Evolutionary conservation across 2,329 filamentous ascomycete species (phyloP), one percentile per base, ranked within the genome.

Genomic region (Ascochyta pisi): DNA sequence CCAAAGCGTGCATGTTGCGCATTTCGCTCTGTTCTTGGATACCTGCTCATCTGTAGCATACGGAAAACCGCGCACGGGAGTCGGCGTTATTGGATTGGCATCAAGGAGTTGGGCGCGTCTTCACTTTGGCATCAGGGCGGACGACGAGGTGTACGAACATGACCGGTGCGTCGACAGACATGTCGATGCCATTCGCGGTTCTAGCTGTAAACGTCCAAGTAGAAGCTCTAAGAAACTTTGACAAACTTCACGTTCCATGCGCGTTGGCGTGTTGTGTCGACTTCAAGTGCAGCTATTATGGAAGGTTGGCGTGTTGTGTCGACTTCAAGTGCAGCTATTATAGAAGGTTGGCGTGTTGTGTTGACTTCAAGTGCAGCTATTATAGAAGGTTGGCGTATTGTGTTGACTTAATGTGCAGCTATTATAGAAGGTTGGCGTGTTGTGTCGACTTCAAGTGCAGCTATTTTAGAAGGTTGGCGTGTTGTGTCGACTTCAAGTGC

Each of bases 41-140:
- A 66, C 57, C 63, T 69, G 62, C 63, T 67, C 65, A 64, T 62
- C 57, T 71, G 69, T 73, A 73, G 69, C 69, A 74, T 73, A 71
- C 61, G 67, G 64, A 69, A 65, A 66, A 70, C 59, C 63, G 68
- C 69, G 64, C 68, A 64, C 65, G 61, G 67, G 62, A 61, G 64
- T 58, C 54, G 69, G 69, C 64, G 69, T 71, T 71, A 60, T 60
- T 43, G 63, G 61, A 51, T 49, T 50, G 67, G 65, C 63, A 68
- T 66, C 54, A 63, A 54, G 73, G 73, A 69, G 73, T 75, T 67
- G 61, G 70, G 72, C 66, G 69, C 61, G 62, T 66, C 60, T 53
- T 58, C 64, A 62, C 57, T 67, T 64, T 59, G 64, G 61, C 61
- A 65, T 63, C 65, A 57, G 62, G 62, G 57, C 58, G 63, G 68